phyloP scores from a whole-genome alignment of 2,329 filamentous ascomycete genomes.

The Diplocarpon rosae region DNA sequence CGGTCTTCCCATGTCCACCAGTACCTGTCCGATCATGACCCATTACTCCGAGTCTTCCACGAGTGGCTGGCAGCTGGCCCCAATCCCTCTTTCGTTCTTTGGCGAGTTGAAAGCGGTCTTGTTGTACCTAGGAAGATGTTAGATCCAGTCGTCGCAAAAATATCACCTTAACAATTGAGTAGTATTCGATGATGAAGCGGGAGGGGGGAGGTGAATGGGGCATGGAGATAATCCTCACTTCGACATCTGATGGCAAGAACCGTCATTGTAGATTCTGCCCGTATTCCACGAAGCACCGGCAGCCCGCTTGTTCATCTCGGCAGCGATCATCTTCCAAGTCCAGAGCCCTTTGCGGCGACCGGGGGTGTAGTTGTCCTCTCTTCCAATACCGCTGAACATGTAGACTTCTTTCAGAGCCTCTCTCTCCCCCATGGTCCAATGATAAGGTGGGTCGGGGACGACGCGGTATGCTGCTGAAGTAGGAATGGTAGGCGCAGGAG shows the following conservation, averaged over 20 bases:
- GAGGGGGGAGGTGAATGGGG: neutral
- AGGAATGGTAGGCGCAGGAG: neutral
- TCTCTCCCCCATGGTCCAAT: constrained; percentile 1
- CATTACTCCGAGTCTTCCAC: too few species aligned
- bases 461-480: neutral
- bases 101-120: too few species aligned
- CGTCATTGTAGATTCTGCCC: constrained; percentile 1
- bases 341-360: neutral
- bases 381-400: neutral
- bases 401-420: constrained; percentile 2
- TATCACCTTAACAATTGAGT: too few species aligned
- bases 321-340: constrained; percentile 4
- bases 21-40: too few species aligned
- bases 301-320: constrained; percentile 1
- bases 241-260: constrained; percentile 1
- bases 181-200: too few species aligned
- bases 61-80: too few species aligned
- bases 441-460: neutral
- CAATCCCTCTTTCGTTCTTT: too few species aligned
- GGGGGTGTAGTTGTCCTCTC: neutral
- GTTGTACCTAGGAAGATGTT: too few species aligned
- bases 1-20: too few species aligned
- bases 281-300: neutral
- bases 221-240: neutral
- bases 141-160: too few species aligned